Conservation (phyloP, 2,329 filamentous ascomycete species). For the Zymoseptoria pseudotritici region DNA sequence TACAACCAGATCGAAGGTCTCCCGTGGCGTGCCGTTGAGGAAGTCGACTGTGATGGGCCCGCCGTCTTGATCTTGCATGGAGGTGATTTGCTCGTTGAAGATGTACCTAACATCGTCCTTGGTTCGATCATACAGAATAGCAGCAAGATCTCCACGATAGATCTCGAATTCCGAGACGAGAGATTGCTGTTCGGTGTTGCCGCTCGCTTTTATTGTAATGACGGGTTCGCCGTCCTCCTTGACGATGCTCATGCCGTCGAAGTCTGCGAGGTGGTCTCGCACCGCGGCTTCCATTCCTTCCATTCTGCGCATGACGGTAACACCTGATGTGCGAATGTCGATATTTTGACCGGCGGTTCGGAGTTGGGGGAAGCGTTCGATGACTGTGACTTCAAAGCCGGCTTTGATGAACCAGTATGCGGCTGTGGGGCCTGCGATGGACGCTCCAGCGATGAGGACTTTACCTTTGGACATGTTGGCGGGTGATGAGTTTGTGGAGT, state of each 20-base stretch:
- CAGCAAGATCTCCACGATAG: constrained; percentile 29
- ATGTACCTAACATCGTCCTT: constrained; percentile 34
- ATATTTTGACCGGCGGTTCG: constrained; percentile 28
- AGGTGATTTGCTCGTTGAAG: constrained; percentile 33
- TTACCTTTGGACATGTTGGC: constrained; percentile 1
- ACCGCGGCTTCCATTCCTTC: constrained; percentile 24
- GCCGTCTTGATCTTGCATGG: constrained; percentile 28
- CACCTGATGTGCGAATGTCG: constrained; percentile 26
- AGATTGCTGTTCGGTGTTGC: constrained; percentile 28
- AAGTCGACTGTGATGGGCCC: constrained; percentile 37
- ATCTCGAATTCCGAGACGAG: constrained; percentile 34
- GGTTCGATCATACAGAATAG: constrained; percentile 31
- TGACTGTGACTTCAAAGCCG: constrained; percentile 17
- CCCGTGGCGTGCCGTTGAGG: constrained; percentile 29
- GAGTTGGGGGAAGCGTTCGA: constrained; percentile 27
- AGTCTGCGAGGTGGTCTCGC: neutral
- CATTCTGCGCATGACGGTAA: constrained; percentile 24
- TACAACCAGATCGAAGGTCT: constrained; percentile 43
- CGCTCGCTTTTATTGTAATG: constrained; percentile 27
- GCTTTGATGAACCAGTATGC: constrained; percentile 21
- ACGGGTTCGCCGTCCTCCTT: constrained; percentile 20
- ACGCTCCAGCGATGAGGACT: constrained; percentile 21
- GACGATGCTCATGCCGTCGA: constrained; percentile 29
- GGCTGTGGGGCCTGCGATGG: constrained; percentile 19
- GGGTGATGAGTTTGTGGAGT: neutral